Percentiles rank a stretch among this genome's conserved stretches.
Evolutionary conservation across 164 flowering plant species (phyloP).

Genomic region (Magnolia kwangsiensis): DNA sequence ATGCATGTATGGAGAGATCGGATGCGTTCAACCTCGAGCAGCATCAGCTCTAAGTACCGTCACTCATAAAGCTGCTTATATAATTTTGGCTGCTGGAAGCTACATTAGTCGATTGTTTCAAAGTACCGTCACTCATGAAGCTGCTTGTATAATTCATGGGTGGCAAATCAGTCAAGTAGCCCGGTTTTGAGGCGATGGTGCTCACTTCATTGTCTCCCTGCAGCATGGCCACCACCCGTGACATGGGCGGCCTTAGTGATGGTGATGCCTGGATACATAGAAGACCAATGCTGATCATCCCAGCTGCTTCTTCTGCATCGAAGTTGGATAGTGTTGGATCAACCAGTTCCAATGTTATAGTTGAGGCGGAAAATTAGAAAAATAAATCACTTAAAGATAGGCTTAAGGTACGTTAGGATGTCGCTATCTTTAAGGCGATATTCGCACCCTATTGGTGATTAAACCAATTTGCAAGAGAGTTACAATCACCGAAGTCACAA

Average conservation of each 20-base stretch:
- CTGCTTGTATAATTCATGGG: slow-evolving; percentile 4
- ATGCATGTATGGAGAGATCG: neutral
- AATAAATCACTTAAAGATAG: too few species aligned
- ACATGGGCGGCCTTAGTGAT: slow-evolving; percentile 51
- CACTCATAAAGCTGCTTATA: slow-evolving; percentile 7
- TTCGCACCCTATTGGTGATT: too few species aligned
- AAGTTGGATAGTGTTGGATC: too few species aligned
- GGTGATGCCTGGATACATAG: slow-evolving; percentile 70
- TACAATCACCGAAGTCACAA: too few species aligned
- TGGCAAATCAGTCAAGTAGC: neutral
- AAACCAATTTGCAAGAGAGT: too few species aligned
- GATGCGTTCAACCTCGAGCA: slow-evolving; percentile 9
- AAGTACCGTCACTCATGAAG: slow-evolving; percentile 15
- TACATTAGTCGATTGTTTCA: neutral
- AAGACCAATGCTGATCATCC: slow-evolving; percentile 44
- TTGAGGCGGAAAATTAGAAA: too few species aligned
- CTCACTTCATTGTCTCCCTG: too few species aligned
- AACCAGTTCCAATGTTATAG: too few species aligned
- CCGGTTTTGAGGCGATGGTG: too few species aligned
- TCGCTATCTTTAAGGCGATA: too few species aligned
- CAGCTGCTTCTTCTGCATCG: slow-evolving; percentile 28
- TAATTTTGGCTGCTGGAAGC: slow-evolving; percentile 3
- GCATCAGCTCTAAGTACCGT: slow-evolving; percentile 6
- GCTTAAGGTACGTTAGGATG: too few species aligned
- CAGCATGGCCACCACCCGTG: slow-evolving; percentile 29